Base-by-base conservation (phyloP, 768 basidiomycete species). In the Rhodosporidiobolus odoratus region DNA sequence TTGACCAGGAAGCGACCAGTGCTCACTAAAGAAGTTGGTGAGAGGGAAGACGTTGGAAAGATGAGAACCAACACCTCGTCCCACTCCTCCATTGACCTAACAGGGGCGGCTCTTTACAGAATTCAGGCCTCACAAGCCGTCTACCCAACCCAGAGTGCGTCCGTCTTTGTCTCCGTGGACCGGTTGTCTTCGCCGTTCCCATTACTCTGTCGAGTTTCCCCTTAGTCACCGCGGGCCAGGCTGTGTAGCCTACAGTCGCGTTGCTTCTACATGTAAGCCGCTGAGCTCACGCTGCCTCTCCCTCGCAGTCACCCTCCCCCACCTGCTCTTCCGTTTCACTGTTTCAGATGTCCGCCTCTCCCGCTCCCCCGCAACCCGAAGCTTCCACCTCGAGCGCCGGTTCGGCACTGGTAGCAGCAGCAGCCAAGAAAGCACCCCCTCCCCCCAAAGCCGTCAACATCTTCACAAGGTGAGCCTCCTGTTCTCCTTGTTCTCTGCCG, bases 401-500 rank as follows among this genome's bases (percentile, higher is more conserved):
- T 23, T 15, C 48, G 7, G 15, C 48, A 1, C 35, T 58, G 13
- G 45, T 65, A 19, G 57, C 34, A 25, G 17, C 58, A 3, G 48
- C 62, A 5, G 43, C 3, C 13, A 64, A 68, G 32, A 58, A 40
- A 9, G 57, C 37, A 0, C 43, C 58, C 8, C 19, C 67, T 16
- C 25, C 67, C 7, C 35, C 48, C 32, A 66, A 69, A 47, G 58
- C 66, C 45, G 27, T 48, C 41, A 72, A 72, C 60, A 40, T 72
- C 58, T 72, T 72, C 67, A 38, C 63, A 23, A 63, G 56, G 71
- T 72, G 35, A 41, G 66, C n/a, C 3, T 1, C 1, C 43, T 40
- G 25, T 43, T 0, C 60, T 30, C 25, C 68, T 41, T 21, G 45
- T 61, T 43, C 25, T 4, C 17, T 43, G 30, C 16, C 37, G 23